Conservation (phyloP, 306 rosid genomes). For the Betula pendula region DNA sequence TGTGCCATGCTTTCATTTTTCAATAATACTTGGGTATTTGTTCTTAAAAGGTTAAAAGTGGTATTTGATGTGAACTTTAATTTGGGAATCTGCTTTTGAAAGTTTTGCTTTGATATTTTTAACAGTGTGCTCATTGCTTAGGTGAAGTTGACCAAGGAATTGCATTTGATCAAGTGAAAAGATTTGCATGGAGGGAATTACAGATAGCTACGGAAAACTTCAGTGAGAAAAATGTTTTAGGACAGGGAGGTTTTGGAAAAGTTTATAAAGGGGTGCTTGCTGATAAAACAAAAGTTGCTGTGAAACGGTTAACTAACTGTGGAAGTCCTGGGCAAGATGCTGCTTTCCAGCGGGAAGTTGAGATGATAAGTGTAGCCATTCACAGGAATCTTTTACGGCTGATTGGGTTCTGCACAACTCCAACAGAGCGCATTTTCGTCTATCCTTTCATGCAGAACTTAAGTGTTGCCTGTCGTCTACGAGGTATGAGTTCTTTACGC, state of each 20-base stretch:
- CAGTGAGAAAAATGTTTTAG: slow-evolving; percentile 86
- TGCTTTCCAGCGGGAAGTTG: slow-evolving; percentile 97
- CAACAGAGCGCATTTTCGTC: slow-evolving; percentile 89
- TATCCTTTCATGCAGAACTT: slow-evolving; percentile 98
- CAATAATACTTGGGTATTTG: slow-evolving; percentile 9
- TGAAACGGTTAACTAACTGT: slow-evolving; percentile 86
- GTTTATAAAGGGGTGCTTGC: slow-evolving; percentile 93
- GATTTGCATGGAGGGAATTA: slow-evolving; percentile 93
- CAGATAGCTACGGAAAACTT: slow-evolving; percentile 91
- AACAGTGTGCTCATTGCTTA: slow-evolving; percentile 27
- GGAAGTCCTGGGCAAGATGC: slow-evolving; percentile 98
- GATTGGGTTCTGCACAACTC: slow-evolving; percentile 93
- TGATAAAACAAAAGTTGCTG: slow-evolving; percentile 90
- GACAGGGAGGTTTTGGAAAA: slow-evolving; percentile 99
- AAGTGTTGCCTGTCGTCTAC: slow-evolving; percentile 86
- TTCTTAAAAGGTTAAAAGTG: slow-evolving; percentile 8
- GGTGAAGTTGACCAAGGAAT: slow-evolving; percentile 98
- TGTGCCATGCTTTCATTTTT: not conserved
- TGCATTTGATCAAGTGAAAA: slow-evolving; percentile 86
- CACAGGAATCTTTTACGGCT: slow-evolving; percentile 84
- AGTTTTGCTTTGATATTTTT: not conserved
- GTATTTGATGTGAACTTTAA: slow-evolving; percentile 10
- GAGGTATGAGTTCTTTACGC: slow-evolving; percentile 51
- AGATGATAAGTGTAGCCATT: slow-evolving; percentile 99
- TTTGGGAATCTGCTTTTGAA: not conserved